Evolutionary conservation across 2,329 filamentous ascomycete species (phyloP).

Genomic region (Aaosphaeria arxii): DNA sequence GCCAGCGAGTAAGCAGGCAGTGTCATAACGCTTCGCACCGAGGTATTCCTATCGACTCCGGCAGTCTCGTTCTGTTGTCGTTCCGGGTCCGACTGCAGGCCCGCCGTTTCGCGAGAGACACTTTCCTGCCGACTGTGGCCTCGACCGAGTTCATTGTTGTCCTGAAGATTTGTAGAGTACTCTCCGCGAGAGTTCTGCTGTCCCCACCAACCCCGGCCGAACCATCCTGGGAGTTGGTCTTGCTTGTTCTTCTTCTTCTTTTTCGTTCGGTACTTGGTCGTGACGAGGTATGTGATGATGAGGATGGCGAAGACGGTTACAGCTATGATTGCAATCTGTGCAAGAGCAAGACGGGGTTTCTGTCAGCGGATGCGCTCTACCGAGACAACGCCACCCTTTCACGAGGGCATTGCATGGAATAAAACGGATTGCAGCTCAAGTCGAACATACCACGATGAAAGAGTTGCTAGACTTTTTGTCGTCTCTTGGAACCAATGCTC

Average conservation of each 20-base stretch:
- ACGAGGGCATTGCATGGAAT: no score
- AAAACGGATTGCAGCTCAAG: neutral
- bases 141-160: constrained; percentile 23
- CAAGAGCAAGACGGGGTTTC: constrained; percentile 2
- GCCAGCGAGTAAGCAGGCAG: constrained; percentile 78
- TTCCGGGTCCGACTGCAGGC: constrained; percentile 19
- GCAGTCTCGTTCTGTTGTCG: constrained; percentile 26
- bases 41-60: constrained; percentile 76
- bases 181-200: constrained; percentile 23
- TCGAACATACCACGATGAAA: constrained; percentile 25
- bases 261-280: constrained; percentile 17
- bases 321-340: constrained; percentile 27
- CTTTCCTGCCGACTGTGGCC: constrained; percentile 14
- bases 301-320: constrained; percentile 29
- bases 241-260: neutral
- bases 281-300: constrained; percentile 27
- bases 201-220: constrained; percentile 27
- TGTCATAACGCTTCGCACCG: constrained; percentile 90
- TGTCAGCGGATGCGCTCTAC: constrained; percentile 3
- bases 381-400: neutral
- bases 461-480: constrained; percentile 11
- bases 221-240: constrained; percentile 28
- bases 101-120: constrained; percentile 23
- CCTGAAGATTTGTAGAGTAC: constrained; percentile 34
- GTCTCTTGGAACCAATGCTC: constrained; percentile 9